These are phyloP conservation scores for Plasmodium gallinaceum DNA, from an alignment of 169 alveolate genomes.

Conservation along the genomic window DNA sequence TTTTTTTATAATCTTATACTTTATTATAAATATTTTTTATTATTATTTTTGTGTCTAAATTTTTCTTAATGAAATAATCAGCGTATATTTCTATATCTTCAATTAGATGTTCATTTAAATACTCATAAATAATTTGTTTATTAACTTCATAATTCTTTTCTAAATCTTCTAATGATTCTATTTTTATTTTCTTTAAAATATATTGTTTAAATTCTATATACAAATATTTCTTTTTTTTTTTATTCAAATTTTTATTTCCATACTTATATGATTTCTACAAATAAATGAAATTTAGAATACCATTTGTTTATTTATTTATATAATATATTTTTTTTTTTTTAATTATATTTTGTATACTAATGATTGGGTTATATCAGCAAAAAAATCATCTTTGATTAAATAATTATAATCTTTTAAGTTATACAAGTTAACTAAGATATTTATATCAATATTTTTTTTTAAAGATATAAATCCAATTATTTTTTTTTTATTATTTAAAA, in stretches of 20 bases:
- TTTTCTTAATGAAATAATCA: slow-evolving; percentile 49
- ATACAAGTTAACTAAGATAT: slow-evolving; percentile 35
- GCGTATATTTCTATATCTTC: slow-evolving; percentile 62
- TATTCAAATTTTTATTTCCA: slow-evolving; percentile 38
- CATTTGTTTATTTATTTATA: neutral
- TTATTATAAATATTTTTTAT: slow-evolving; percentile 29
- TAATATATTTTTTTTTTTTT: neutral
- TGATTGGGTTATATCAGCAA: neutral
- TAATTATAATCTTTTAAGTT: slow-evolving; percentile 54
- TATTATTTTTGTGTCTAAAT: slow-evolving; percentile 13
- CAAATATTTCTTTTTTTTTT: slow-evolving; percentile 59
- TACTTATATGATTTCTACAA: slow-evolving; percentile 11
- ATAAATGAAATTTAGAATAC: neutral
- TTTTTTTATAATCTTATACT: slow-evolving; percentile 10
- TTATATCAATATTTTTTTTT: slow-evolving; percentile 57
- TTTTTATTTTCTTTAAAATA: slow-evolving; percentile 32
- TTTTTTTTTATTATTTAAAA: slow-evolving; percentile 47
- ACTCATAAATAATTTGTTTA: slow-evolving; percentile 33
- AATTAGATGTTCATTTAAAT: slow-evolving; percentile 22
- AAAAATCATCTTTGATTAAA: slow-evolving; percentile 15
- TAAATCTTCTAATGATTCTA: slow-evolving; percentile 23
- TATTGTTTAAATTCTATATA: slow-evolving; percentile 58
- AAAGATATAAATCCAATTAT: slow-evolving; percentile 49
- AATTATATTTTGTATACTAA: slow-evolving; percentile 1
- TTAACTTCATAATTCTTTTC: slow-evolving; percentile 31